phyloP scores from a whole-genome alignment of 2,329 filamentous ascomycete species.

The Cordyceps tenuipes region DNA sequence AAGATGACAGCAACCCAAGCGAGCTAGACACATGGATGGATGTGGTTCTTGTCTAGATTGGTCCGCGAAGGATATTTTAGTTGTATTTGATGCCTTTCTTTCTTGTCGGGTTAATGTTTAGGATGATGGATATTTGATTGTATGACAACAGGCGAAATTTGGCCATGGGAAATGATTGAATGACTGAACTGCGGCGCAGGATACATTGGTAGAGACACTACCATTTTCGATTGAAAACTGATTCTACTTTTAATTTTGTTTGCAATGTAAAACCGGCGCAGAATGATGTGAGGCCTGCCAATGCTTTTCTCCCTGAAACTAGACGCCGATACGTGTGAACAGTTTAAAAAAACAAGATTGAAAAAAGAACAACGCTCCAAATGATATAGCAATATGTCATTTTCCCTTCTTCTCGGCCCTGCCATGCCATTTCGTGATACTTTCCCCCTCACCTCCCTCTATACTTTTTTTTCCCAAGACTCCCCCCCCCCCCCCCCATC shows the following conservation, averaged over 20 bases:
- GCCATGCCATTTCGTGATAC: background rate
- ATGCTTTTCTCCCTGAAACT: background rate
- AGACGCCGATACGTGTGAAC: background rate
- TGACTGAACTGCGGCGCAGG: no score
- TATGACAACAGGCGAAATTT: background rate
- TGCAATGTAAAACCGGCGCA: background rate
- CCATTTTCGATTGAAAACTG: no score
- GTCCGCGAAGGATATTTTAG: background rate
- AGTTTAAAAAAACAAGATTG: no score
- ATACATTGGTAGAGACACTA: no score
- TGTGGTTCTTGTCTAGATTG: constrained; percentile 1
- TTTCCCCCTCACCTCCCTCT: no score
- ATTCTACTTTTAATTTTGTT: no score
- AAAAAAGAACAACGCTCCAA: background rate
- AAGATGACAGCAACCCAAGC: background rate
- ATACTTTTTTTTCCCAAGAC: background rate
- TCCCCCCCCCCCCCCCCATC: no score
- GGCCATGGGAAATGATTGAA: no score
- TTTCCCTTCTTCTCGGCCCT: background rate
- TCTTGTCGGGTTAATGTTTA: background rate
- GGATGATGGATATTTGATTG: background rate
- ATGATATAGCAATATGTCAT: background rate
- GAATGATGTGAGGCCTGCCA: background rate
- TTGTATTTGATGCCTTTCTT: background rate
- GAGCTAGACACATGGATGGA: background rate